Evolutionary conservation across 345 rosid species (phyloP), one percentile per base, ranked within the genome.

Genomic region (Sisymbrium altissimum): DNA sequence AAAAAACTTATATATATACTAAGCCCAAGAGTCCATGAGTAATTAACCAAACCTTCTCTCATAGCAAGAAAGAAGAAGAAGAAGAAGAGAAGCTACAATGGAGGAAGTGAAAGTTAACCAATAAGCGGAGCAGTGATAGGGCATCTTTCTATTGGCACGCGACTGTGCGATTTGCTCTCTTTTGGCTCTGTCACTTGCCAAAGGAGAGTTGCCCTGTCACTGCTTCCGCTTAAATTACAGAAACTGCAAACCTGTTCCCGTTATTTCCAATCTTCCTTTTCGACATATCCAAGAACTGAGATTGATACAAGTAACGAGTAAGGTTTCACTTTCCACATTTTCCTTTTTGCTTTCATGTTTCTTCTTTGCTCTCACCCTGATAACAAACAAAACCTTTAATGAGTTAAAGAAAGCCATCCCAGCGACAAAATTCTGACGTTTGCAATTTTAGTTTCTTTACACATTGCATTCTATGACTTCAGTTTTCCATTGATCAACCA

Each of bases 141-240:
- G 79, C 79, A 69, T 69, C 79, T 76, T 45, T 76, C 79, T 69
- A 63, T 76, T 76, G 75, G 79, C 79, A 76, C 10, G 70, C 59
- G 70, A 76, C 35, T 75, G 5, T 44, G 57, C 58, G 32, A 45
- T 36, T 75, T 29, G 52, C 13, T 38, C n/a, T 13, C 21, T 1
- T 68, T 21, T 50, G 19, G 58, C 50, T 75, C 11, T 54, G 70
- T 76, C 50, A 5, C 59, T 69, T 76, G 79, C 79, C 79, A 75
- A 75, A 75, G 79, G 79, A 75, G 79, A 75, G 79, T 75, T 68
- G 74, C 79, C 74, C 79, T 75, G 79, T 68, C 69, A 68, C 79
- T 75, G 63, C 70, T 44, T 75, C 74, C 57, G 74, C 64, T 68
- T 75, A 75, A 68, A 50, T 1, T 23, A 23, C 64, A 75, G 63